Evolutionary conservation across 495 filamentous ascomycete species (phyloP), one percentile per base, ranked within the genome.

Genomic region (Neurospora sp.): DNA sequence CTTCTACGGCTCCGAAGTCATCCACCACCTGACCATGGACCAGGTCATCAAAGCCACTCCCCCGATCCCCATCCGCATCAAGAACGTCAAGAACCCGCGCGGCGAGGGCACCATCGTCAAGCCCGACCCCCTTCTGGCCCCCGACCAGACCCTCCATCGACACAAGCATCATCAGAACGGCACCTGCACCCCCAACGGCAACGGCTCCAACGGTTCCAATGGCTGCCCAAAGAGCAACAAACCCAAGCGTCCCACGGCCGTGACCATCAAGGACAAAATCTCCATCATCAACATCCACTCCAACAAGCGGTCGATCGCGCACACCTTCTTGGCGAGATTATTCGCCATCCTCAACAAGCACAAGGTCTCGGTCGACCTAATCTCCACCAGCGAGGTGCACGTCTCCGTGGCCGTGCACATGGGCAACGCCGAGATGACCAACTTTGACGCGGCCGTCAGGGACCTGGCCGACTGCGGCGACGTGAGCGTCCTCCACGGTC

Each of bases 21-120:
- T 99, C 75, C 96, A 99, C 78, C 96, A 96, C 70, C 91, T 97
- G 78, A 99, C 96, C 71, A 98, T 99, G 93, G 94, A 99, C 83
- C 96, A 98, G 80, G 96, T 96, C 70, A 97, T 98, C 81, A 92
- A 90, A 70, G 94, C 95, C 4, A 88, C 88, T 71, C 89, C 89
- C 0, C 88, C 88, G 16, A 98, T 98, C 80, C 93, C 92, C 10
- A 96, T 98, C 77, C 92, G 96, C 73, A 98, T 98, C 82, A 98
- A 98, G 85, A 98, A 99, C 80, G 96, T 98, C 79, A 94, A 96
- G 84, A 97, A 98, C 77, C 94, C 96, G 0, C 88, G 90, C 48
- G 92, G 93, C 71, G 88, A 89, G 72, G 96, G 96, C 69, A 99
- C 96, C 38, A 86, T 97, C 71, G 94, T 99, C 75, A 90, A 93